Evolutionary conservation across 2,329 filamentous ascomycete species (phyloP).

Genomic region (Verticillium nubilum): DNA sequence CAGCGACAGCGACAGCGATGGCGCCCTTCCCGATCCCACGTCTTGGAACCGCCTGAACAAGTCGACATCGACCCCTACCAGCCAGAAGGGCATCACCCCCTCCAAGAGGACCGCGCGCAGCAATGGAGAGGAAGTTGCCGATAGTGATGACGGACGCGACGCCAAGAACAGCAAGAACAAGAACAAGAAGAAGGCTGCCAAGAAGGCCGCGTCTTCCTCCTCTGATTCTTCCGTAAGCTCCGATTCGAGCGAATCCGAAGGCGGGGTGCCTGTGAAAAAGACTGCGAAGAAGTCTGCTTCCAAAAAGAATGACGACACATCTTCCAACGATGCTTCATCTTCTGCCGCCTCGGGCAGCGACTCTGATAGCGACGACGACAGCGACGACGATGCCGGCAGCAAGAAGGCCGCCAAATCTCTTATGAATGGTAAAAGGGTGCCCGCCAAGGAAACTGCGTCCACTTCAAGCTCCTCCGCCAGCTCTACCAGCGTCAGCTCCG

Average conservation of each 20-base stretch:
- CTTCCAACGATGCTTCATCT: constrained; percentile 1
- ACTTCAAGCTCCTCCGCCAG: background rate
- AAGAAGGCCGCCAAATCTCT: constrained; percentile 13
- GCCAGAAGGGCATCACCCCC: constrained; percentile 3
- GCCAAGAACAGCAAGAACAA: constrained; percentile 7
- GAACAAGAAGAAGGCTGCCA: constrained; percentile 14
- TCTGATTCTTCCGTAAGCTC: background rate
- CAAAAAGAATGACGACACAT: constrained; percentile 4
- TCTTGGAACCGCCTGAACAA: constrained; percentile 7
- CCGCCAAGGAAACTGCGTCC: background rate
- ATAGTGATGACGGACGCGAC: constrained; percentile 33
- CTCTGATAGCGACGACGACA: constrained; percentile 18
- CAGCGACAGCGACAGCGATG: constrained; percentile 21
- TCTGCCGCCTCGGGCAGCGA: constrained; percentile 15
- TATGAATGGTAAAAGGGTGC: constrained; percentile 1
- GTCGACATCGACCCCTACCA: background rate
- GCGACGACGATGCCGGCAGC: constrained; percentile 14
- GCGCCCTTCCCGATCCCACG: background rate
- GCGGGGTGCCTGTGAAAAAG: constrained; percentile 16
- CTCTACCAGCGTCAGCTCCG: background rate
- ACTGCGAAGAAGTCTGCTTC: constrained; percentile 1
- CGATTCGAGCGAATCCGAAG: constrained; percentile 21
- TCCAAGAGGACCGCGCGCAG: constrained; percentile 15
- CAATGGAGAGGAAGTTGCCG: constrained; percentile 33
- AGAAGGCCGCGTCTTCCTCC: constrained; percentile 1